Evolutionary conservation across 2,329 filamentous ascomycete genomes (phyloP), one percentile per base, ranked within the genome.

Genomic region (Colletotrichum paranaense): DNA sequence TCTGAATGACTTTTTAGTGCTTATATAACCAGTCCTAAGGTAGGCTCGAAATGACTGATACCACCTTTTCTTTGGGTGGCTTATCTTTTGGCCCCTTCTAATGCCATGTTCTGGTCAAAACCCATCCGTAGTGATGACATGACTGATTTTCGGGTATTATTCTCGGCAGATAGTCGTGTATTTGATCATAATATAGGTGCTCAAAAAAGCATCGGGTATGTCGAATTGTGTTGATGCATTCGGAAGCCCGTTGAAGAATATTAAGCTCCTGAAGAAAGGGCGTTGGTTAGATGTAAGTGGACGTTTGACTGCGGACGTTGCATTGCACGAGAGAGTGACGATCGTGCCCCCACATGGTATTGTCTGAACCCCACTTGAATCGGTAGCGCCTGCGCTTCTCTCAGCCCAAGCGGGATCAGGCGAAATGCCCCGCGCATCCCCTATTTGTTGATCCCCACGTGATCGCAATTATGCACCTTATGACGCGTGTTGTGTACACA

Each of bases 381-480:
- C 42, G 42, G 42, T 49, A 49, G 42, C 42, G 42, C 42, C 42
- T 49, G 42, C 42, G 19, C 26, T 49, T 22, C 38, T 49, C 26
- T 14, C 59, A 62, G 42, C 26, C 60, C 26, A 62, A 56, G 42
- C 26, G 60, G 42, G 42, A 63, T 24, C 28, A 35, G 60, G 60
- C 26, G 26, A 19, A 52, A 52, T 53, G 60, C 60, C 60, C 60
- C 60, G 46, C 60, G 46, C 60, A 63, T 72, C 65, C 69, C 58
- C 46, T 63, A 68, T 69, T 42, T 64, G 52, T 53, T 68, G 35
- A 60, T 59, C 26, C 12, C 22, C 68, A 72, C 64, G 64, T 72
- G 68, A 72, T 72, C 28, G 56, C 49, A 68, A n/a, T 72, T 72
- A 68, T 72, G 68, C 68, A 57, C 52, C 52, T 68, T 72, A 72